Percentiles rank a stretch among this genome's conserved stretches.
These are phyloP conservation scores for Globisporangium camurandrum DNA, from an alignment of 352 stramenopile species.

Conservation along the genomic window DNA sequence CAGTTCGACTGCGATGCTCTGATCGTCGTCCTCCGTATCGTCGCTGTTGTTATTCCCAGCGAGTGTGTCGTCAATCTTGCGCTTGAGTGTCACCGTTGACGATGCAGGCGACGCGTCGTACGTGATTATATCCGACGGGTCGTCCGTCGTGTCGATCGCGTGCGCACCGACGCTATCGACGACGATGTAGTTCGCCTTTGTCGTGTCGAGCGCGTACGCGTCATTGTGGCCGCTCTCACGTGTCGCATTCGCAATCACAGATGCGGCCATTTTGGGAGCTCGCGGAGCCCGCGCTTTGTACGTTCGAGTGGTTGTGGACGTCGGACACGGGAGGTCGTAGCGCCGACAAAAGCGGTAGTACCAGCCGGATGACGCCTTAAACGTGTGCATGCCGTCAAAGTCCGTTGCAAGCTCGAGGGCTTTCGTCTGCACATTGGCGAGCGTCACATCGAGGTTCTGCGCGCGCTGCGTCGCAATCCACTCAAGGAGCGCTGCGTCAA, in stretches of 20 bases:
- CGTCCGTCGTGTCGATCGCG: background rate
- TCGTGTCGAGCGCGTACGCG: background rate
- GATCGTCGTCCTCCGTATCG: background rate
- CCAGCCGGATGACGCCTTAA: conserved; percentile 50
- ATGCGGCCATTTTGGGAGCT: background rate
- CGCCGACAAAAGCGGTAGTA: conserved; percentile 45
- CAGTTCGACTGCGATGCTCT: background rate
- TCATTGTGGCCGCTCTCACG: background rate
- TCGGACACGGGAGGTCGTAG: conserved; percentile 23
- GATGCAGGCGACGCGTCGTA: background rate
- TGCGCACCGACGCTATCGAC: too few relatives aligned
- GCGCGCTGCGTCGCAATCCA: conserved; percentile 22
- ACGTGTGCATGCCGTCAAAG: conserved; percentile 30
- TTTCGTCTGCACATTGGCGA: conserved; percentile 24
- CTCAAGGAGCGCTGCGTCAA: conserved; percentile 31
- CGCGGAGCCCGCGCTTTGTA: too few relatives aligned
- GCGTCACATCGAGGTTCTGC: conserved; percentile 17
- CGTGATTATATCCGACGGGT: background rate
- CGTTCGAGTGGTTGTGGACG: background rate
- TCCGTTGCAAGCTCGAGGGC: conserved; percentile 21
- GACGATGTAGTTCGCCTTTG: too few relatives aligned
- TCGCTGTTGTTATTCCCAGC: background rate
- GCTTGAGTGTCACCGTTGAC: conserved; percentile 3
- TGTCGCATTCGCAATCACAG: background rate
- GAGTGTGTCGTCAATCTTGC: conserved; percentile 5